Evolutionary conservation across 2,329 filamentous ascomycete genomes (phyloP), one percentile per base, ranked within the genome.

Genomic region (Fusarium liriodendri): DNA sequence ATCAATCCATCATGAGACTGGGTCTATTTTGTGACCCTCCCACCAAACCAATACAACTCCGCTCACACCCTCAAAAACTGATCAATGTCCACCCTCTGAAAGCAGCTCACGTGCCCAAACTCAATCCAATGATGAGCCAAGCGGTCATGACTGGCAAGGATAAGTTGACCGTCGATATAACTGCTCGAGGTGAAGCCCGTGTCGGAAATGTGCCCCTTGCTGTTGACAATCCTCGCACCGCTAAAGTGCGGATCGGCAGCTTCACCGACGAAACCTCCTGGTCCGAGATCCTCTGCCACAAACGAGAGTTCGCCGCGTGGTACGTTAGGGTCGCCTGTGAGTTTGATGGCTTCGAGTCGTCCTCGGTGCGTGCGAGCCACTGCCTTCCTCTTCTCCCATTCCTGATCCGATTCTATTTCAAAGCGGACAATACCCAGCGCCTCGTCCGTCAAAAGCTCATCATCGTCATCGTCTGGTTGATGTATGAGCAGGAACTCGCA

Each of bases 311-410:
- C 93, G 10, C 95, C 96, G 10, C 95, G 89, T 0, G 96, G 96
- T 16, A 98, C 91, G 75, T 98, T 97, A 0, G 93, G 91, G 78
- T 99, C 96, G 1, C 96, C 96, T 0, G 96, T 98, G 37, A 99
- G 85, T 81, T 98, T 98, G 79, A 98, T 91, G 0, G 93, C 96
- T 80, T 95, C 91, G 5, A 98, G 82, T 2, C 91, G 87, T 6
- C 95, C 94, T 14, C 85, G 86, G 74, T 93, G 90, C 1, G 90
- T 84, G 16, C 84, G 83, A 29, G 85, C 84, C 16, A 87, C 83
- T 2, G 81, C 78, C 58, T 85, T 85, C 20, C 88, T 84, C 38
- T 78, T 76, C 37, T 85, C 78, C 80, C 85, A 89, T n/a, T 82
- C 83, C 11, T 83, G 82, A 18, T 85, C 81, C 6, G 83, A 83